Conservation (phyloP, 75 land plant genomes). For the Picea glauca region DNA sequence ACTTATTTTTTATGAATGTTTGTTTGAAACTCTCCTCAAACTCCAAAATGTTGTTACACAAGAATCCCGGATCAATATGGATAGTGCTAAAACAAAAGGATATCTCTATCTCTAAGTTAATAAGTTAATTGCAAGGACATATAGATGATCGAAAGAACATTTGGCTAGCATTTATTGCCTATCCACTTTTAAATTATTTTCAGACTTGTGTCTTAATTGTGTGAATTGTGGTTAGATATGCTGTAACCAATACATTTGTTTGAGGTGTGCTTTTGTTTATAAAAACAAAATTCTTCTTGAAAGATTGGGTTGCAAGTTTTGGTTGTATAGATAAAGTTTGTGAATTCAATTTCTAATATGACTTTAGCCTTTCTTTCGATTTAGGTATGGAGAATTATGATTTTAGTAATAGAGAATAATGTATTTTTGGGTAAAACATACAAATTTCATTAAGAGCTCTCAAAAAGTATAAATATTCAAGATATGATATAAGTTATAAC, state of each 20-base stretch:
- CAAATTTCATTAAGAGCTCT: too few relatives aligned
- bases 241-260: background rate
- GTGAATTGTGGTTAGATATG: background rate
- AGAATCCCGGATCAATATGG: background rate
- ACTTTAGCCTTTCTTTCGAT: too few relatives aligned
- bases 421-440: too few relatives aligned
- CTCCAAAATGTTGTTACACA: background rate
- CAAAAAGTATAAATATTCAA: too few relatives aligned
- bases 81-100: background rate
- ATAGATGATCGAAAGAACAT: background rate
- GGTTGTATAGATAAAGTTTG: too few relatives aligned
- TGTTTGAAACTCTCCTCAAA: background rate
- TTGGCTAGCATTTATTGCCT: background rate
- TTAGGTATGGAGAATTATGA: too few relatives aligned
- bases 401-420: too few relatives aligned
- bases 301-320: too few relatives aligned
- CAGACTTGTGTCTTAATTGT: background rate
- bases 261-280: background rate
- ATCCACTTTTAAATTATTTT: background rate
- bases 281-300: too few relatives aligned
- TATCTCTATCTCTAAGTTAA: background rate
- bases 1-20: background rate
- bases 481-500: too few relatives aligned
- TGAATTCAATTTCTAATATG: too few relatives aligned
- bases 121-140: background rate